A percentile compares a stretch with the other conserved stretches of the same genome.
Conservation (phyloP, 2,329 filamentous ascomycete species). For the Beauveria rudraprayagi region DNA sequence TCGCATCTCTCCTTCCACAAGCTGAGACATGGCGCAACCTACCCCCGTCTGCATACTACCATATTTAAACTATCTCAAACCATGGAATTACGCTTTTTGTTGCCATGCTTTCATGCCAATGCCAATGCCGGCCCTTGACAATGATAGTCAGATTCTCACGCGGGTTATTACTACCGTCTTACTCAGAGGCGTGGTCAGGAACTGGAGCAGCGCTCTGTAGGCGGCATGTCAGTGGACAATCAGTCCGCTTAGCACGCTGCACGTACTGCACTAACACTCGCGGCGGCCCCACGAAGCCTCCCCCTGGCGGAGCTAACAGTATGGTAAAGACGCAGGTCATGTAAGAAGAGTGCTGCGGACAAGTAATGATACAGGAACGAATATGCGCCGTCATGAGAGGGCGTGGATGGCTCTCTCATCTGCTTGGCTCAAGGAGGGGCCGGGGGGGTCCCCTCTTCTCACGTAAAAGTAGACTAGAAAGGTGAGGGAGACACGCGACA, state of each 20-base stretch:
- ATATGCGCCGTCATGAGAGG: background rate
- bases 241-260: background rate
- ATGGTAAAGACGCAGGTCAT: background rate
- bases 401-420: background rate
- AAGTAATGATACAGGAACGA: background rate
- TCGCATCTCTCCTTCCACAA: background rate
- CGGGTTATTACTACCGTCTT: constrained; percentile 11
- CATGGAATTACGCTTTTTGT: background rate
- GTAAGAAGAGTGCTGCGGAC: background rate
- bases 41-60: background rate
- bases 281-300: background rate
- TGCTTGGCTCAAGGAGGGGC: background rate
- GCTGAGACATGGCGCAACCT: background rate
- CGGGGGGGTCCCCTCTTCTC: constrained; percentile 9
- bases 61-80: background rate
- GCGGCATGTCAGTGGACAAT: background rate
- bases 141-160: constrained; percentile 9
- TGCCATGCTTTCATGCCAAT: too few relatives aligned
- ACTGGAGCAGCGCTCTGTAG: background rate
- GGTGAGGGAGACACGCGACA: background rate
- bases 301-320: background rate
- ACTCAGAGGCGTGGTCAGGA: background rate
- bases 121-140: background rate
- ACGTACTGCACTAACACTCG: constrained; percentile 3
- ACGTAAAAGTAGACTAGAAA: constrained; percentile 7